Conservation (phyloP, 176 grass and related monocot genomes). For the Carex parvula region DNA sequence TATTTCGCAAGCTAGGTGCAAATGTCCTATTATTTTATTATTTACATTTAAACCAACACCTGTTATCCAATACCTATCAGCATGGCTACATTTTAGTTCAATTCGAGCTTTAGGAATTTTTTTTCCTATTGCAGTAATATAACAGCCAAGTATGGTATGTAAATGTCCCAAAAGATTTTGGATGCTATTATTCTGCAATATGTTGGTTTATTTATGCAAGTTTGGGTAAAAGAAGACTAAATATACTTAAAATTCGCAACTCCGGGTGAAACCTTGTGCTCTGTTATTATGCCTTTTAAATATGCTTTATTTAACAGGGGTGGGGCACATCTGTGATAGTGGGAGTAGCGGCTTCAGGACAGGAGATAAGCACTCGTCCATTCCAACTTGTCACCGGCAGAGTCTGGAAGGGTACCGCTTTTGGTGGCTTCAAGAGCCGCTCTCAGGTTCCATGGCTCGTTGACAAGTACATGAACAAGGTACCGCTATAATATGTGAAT, state of each 20-base stretch:
- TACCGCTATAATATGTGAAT: constrained; percentile 16
- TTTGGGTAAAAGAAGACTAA: background rate
- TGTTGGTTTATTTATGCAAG: background rate
- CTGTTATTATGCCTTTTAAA: background rate
- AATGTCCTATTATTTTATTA: background rate
- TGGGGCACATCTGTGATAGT: constrained; percentile 93
- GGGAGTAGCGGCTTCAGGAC: constrained; percentile 89
- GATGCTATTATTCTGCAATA: background rate
- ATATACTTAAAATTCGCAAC: background rate
- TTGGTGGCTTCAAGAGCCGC: constrained; percentile 93
- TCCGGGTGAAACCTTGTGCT: background rate
- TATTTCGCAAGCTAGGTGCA: background rate
- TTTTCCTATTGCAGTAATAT: background rate
- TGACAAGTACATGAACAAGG: constrained; percentile 98
- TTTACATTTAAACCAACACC: too few species aligned
- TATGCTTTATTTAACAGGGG: constrained; percentile 39
- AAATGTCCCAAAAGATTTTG: background rate
- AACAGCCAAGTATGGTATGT: background rate
- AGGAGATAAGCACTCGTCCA: constrained; percentile 82
- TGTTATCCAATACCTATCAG: background rate
- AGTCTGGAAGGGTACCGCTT: constrained; percentile 98
- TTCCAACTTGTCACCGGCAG: constrained; percentile 93
- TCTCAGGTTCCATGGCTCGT: constrained; percentile 95
- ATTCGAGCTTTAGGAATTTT: background rate
- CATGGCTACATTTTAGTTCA: background rate